These are phyloP conservation scores for Phialophora chinensis DNA, from an alignment of 2,329 filamentous ascomycete genomes.

Conservation along the genomic window DNA sequence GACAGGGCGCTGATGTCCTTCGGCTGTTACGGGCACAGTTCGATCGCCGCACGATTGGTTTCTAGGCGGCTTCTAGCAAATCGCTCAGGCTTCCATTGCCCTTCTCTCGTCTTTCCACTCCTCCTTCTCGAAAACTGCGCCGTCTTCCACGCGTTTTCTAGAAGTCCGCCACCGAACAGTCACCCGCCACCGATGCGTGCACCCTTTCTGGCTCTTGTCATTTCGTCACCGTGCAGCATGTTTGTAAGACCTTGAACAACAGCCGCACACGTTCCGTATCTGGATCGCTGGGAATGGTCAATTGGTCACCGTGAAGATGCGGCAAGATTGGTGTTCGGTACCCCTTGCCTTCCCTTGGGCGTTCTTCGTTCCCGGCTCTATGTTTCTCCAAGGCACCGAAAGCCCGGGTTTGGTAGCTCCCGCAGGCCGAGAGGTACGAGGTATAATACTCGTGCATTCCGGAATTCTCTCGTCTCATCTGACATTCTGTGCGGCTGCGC, in stretches of 20 bases:
- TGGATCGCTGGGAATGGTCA: background rate
- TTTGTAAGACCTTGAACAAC: background rate
- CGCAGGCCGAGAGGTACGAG: background rate
- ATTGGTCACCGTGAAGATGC: background rate
- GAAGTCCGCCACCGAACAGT: background rate
- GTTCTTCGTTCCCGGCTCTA: background rate
- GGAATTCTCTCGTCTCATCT: background rate
- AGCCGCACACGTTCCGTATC: background rate
- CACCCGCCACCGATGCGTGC: background rate
- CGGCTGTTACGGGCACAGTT: constrained; percentile 5
- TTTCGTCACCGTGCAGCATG: background rate
- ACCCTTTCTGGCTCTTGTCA: background rate
- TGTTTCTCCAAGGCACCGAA: background rate
- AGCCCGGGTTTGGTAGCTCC: background rate
- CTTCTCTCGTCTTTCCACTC: constrained; percentile 23
- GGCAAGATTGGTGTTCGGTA: background rate
- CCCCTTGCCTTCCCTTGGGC: background rate
- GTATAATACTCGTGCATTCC: background rate
- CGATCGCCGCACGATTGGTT: constrained; percentile 21
- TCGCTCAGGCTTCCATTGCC: constrained; percentile 16
- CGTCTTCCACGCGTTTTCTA: constrained; percentile 8
- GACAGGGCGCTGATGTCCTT: constrained; percentile 4
- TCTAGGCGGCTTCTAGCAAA: constrained; percentile 27
- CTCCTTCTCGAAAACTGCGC: constrained; percentile 29
- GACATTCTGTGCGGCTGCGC: background rate